These are phyloP conservation scores for Aspergillus sparsus DNA, from an alignment of 495 filamentous ascomycete species.

Conservation along the genomic window DNA sequence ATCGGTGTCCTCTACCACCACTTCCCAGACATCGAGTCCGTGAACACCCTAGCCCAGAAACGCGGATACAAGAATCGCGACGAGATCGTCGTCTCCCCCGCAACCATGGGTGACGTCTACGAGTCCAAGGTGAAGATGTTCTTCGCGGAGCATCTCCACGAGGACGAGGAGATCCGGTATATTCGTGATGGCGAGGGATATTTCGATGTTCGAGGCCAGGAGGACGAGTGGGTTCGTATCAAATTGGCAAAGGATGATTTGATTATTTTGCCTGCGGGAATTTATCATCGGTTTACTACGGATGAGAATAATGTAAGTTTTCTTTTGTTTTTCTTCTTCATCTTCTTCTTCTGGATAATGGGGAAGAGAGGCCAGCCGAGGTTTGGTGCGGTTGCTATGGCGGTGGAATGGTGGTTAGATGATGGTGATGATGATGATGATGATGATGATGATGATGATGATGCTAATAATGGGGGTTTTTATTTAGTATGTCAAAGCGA, in stretches of 20 bases:
- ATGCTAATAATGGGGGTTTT: slow-evolving; percentile 22
- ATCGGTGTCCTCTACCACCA: slow-evolving; percentile 80
- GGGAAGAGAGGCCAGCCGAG: neutral
- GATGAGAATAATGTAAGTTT: slow-evolving; percentile 81
- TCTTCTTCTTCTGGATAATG: neutral
- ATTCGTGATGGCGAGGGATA: slow-evolving; percentile 86
- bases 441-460: no score
- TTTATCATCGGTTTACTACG: slow-evolving; percentile 96
- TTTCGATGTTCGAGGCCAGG: slow-evolving; percentile 80
- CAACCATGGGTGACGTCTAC: slow-evolving; percentile 74
- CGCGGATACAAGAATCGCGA: slow-evolving; percentile 95
- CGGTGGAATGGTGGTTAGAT: neutral
- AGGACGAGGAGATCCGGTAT: slow-evolving; percentile 99
- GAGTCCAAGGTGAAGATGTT: slow-evolving; percentile 92
- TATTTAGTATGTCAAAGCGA: slow-evolving; percentile 85
- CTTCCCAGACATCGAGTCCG: slow-evolving; percentile 60
- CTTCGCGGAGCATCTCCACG: slow-evolving; percentile 94
- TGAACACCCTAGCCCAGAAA: slow-evolving; percentile 69
- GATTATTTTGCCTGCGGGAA: slow-evolving; percentile 91
- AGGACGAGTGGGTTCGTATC: slow-evolving; percentile 86
- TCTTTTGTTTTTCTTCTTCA: slow-evolving; percentile 22
- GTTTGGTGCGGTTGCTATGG: neutral
- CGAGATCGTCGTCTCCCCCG: slow-evolving; percentile 84
- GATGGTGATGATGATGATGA: slow-evolving; percentile 26
- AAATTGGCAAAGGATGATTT: slow-evolving; percentile 68